phyloP scores from a whole-genome alignment of 2,329 filamentous ascomycete genomes.

The Microsporum canis region DNA sequence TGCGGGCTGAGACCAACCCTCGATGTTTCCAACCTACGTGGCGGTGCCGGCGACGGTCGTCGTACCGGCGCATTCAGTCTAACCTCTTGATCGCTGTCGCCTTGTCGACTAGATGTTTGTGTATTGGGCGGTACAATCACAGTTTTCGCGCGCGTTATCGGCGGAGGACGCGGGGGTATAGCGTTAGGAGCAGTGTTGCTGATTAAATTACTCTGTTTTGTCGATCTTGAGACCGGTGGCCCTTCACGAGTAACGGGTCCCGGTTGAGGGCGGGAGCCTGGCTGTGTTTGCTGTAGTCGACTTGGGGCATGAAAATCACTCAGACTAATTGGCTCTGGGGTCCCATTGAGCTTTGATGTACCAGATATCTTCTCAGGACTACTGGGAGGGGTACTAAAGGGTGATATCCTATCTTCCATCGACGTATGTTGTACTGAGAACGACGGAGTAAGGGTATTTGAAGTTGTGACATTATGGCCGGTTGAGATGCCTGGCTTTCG shows the following conservation, averaged over 20 bases:
- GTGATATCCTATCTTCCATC: constrained; percentile 49
- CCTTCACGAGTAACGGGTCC: background rate
- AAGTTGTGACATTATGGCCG: constrained; percentile 20
- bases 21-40: background rate
- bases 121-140: background rate
- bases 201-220: background rate
- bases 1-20: background rate
- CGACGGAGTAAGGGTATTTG: constrained; percentile 20
- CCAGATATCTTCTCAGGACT: constrained; percentile 48
- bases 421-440: constrained; percentile 16
- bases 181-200: background rate
- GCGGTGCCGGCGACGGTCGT: background rate
- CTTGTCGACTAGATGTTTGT: background rate
- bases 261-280: background rate
- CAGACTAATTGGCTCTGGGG: background rate
- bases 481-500: constrained; percentile 32
- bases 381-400: constrained; percentile 76
- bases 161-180: background rate
- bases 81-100: background rate
- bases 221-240: background rate
- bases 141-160: background rate
- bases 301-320: background rate
- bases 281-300: background rate
- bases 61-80: background rate
- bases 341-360: background rate